phyloP scores from a whole-genome alignment of 306 rosid genomes.

The Dryas alaskensis region DNA sequence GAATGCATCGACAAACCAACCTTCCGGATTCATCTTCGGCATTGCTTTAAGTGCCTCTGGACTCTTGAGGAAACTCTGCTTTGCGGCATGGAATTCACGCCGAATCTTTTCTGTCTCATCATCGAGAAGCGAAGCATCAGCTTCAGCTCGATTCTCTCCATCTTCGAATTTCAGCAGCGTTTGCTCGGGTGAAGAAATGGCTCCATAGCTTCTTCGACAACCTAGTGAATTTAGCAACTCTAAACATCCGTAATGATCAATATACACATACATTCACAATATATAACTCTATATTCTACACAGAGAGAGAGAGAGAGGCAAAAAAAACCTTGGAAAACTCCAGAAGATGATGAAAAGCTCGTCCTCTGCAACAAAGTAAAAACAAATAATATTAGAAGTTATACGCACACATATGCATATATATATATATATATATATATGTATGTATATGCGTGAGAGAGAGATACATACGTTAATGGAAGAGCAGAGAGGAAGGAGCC shows the following conservation, averaged over 20 bases:
- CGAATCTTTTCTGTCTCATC: slow-evolving; percentile 58
- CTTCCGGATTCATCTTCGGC: slow-evolving; percentile 88
- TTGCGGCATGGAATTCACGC: slow-evolving; percentile 59
- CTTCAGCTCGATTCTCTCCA: slow-evolving; percentile 15
- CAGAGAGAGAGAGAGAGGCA: not conserved
- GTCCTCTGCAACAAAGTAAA: slow-evolving; percentile 36
- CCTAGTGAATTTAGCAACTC: slow-evolving; percentile 13
- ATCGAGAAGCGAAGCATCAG: slow-evolving; percentile 17
- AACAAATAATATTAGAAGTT: not conserved
- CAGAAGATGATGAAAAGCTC: slow-evolving; percentile 29
- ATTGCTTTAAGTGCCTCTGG: slow-evolving; percentile 57
- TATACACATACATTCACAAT: not conserved
- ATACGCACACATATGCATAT: not conserved
- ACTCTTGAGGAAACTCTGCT: slow-evolving; percentile 55
- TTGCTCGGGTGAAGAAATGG: slow-evolving; percentile 28
- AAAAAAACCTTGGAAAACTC: slow-evolving; percentile 40
- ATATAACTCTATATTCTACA: not conserved
- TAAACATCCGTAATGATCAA: not conserved
- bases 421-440: slow-evolving; percentile 4
- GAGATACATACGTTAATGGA: slow-evolving; percentile 31
- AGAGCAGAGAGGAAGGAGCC: slow-evolving; percentile 37
- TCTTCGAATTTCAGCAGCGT: slow-evolving; percentile 23
- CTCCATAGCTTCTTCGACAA: slow-evolving; percentile 43
- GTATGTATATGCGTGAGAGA: slow-evolving; percentile 17
- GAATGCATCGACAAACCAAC: slow-evolving; percentile 35